Evolutionary conservation across 106 monocot species (phyloP).

Genomic region (Phalaenopsis aphrodite): DNA sequence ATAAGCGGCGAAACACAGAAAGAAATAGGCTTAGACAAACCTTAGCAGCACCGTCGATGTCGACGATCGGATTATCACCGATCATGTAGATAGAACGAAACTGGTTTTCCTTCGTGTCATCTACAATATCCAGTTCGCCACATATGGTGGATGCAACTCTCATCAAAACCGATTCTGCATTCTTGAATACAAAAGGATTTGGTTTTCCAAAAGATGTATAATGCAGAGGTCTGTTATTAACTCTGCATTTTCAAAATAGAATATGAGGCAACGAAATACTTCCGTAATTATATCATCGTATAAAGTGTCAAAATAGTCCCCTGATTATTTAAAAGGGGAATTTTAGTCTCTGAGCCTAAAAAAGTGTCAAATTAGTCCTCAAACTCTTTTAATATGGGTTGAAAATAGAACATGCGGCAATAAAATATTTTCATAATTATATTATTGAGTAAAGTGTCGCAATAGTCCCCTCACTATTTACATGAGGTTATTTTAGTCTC

Average conservation of each 20-base stretch:
- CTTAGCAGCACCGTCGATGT: constrained; percentile 81
- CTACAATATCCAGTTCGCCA: not conserved
- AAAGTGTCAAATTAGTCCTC: no score
- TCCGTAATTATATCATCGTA: not conserved
- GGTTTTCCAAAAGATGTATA: constrained; percentile 91
- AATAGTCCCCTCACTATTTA: no score
- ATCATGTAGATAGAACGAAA: constrained; percentile 86
- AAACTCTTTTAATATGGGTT: no score
- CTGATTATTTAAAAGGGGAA: no score
- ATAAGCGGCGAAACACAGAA: no score
- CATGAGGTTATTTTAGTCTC: no score
- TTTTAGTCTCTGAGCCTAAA: no score
- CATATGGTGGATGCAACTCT: constrained; percentile 31
- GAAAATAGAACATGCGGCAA: no score
- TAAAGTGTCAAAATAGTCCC: no score
- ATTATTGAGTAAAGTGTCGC: not conserved
- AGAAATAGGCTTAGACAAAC: constrained; percentile 22
- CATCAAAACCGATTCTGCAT: constrained; percentile 56
- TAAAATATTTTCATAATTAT: constrained; percentile 8
- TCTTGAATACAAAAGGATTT: constrained; percentile 82
- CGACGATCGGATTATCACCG: constrained; percentile 92
- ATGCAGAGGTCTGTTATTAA: constrained; percentile 39
- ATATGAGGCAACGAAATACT: constrained; percentile 5
- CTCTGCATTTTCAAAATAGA: constrained; percentile 31
- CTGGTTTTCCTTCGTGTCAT: constrained; percentile 3